Percentiles rank a stretch among this genome's conserved stretches.
These are phyloP conservation scores for Paramecium biaurelia DNA, from an alignment of 73 alveolate species.

Conservation along the genomic window DNA sequence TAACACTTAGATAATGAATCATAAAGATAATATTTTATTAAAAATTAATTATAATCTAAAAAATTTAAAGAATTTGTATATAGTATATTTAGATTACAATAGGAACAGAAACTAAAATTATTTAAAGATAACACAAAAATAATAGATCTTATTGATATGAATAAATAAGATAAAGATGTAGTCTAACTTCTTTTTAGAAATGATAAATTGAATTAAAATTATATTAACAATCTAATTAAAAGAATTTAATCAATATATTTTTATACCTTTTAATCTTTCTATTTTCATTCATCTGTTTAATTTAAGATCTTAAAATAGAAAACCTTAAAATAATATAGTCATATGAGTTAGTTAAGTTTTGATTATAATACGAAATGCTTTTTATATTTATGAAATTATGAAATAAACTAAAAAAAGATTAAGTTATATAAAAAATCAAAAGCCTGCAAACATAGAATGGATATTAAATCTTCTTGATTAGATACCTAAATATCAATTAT, in stretches of 20 bases:
- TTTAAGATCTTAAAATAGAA: background rate
- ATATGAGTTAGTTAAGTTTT: background rate
- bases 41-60: background rate
- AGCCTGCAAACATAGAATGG: slow-evolving; percentile 42
- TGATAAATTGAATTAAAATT: too few relatives aligned
- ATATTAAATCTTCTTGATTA: slow-evolving; percentile 25
- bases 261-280: background rate
- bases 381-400: background rate
- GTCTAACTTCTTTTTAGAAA: too few relatives aligned
- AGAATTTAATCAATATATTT: too few relatives aligned
- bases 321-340: too few relatives aligned
- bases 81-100: background rate
- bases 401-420: slow-evolving; percentile 10
- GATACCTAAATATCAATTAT: slow-evolving; percentile 36
- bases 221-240: too few relatives aligned
- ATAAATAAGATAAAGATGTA: too few relatives aligned
- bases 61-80: too few relatives aligned
- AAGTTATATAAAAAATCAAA: slow-evolving; percentile 12
- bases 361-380: background rate
- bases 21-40: background rate
- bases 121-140: too few relatives aligned
- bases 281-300: background rate
- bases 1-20: background rate
- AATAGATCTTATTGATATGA: too few relatives aligned
- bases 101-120: too few relatives aligned